Conservation (phyloP, 352 stramenopile species). For the Halophytophthora batemanensis region DNA sequence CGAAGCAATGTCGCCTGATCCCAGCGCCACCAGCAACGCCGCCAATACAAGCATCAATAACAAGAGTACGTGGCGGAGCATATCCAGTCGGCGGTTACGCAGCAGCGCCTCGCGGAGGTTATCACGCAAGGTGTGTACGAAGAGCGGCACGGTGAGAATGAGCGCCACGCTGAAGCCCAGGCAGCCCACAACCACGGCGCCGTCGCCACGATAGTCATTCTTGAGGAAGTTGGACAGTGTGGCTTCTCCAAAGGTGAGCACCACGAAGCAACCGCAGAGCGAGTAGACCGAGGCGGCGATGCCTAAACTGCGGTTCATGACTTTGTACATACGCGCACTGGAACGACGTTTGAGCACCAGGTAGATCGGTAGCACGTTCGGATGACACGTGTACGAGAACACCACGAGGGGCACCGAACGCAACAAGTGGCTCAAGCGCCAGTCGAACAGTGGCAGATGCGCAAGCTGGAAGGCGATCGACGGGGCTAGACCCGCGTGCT, state of each 20-base stretch:
- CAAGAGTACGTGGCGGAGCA: constrained; percentile 46
- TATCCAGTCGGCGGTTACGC: constrained; percentile 42
- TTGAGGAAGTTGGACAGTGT: constrained; percentile 85
- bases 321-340: constrained; percentile 84
- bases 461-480: constrained; percentile 71
- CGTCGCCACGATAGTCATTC: constrained; percentile 82
- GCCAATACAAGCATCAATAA: constrained; percentile 51
- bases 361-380: constrained; percentile 88
- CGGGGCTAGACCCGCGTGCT: constrained; percentile 56
- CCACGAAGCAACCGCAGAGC: constrained; percentile 78
- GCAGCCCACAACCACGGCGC: constrained; percentile 59
- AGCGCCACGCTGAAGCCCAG: constrained; percentile 82
- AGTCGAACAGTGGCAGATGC: constrained; percentile 76
- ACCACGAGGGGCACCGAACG: constrained; percentile 80
- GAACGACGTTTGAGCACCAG: constrained; percentile 84
- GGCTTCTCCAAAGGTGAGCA: constrained; percentile 80
- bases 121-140: constrained; percentile 82
- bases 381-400: constrained; percentile 87
- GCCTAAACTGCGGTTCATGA: constrained; percentile 83
- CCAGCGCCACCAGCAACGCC: constrained; percentile 61
- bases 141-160: constrained; percentile 81
- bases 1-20: constrained; percentile 73
- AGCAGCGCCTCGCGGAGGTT: constrained; percentile 75
- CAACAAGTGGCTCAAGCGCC: constrained; percentile 54
- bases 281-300: constrained; percentile 73